These are phyloP conservation scores for Gracilaria caudata DNA, from an alignment of 23 red algal genomes.

Conservation along the genomic window DNA sequence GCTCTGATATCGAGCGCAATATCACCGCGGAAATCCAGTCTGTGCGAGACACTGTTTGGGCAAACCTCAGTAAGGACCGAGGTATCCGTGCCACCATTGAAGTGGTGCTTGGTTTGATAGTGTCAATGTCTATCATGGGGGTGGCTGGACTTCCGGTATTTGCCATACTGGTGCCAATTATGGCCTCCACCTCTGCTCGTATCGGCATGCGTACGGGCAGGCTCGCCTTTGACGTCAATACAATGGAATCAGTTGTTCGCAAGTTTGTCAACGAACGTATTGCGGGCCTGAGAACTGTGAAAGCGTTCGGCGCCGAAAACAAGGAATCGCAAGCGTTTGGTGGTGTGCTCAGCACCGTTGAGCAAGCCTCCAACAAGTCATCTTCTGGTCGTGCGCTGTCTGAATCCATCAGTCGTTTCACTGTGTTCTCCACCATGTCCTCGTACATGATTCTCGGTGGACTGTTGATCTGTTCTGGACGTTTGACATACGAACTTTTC, in stretches of 20 bases:
- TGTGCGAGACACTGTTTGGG: constrained; percentile 42
- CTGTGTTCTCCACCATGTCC: constrained; percentile 44
- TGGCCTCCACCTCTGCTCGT: constrained; percentile 28
- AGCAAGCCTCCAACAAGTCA: constrained; percentile 24
- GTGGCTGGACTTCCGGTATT: constrained; percentile 40
- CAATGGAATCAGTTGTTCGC: constrained; percentile 25
- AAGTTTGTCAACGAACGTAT: constrained; percentile 39
- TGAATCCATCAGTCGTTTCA: constrained; percentile 41
- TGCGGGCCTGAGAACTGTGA: constrained; percentile 37
- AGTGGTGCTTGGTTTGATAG: constrained; percentile 21
- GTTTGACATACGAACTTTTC: constrained; percentile 38
- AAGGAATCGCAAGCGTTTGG: constrained; percentile 27
- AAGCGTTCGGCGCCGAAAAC: constrained; percentile 57
- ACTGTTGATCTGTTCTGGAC: constrained; percentile 37
- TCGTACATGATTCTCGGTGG: constrained; percentile 37
- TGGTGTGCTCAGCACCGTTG: constrained; percentile 16
- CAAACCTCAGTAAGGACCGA: constrained; percentile 61
- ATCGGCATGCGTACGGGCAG: constrained; percentile 51
- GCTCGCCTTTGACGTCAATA: constrained; percentile 16
- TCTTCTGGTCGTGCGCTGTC: constrained; percentile 17
- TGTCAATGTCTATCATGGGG: constrained; percentile 38
- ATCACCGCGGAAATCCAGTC: constrained; percentile 27
- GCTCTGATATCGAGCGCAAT: constrained; percentile 23
- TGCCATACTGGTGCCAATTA: constrained; percentile 43
- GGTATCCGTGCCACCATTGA: constrained; percentile 50